Conservation (phyloP, 331 rosid species). For the Arachis monticola region DNA sequence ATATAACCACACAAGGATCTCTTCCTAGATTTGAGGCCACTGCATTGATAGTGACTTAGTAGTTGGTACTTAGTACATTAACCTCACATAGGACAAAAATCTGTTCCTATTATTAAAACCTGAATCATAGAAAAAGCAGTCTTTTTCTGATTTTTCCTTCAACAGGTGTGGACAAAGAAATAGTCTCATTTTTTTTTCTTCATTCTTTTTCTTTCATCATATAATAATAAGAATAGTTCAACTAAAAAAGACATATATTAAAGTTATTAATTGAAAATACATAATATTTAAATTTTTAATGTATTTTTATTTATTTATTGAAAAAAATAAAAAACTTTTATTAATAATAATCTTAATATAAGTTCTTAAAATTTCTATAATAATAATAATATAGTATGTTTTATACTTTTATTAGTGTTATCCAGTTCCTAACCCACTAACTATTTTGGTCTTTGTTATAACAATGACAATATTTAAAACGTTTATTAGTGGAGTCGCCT, state of each 20-base stretch:
- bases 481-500: conserved; percentile 25
- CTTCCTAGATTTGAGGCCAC: conserved; percentile 52
- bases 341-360: too few relatives aligned
- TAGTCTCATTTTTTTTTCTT: not conserved
- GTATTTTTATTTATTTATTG: too few relatives aligned
- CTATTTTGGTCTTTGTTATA: conserved; percentile 22
- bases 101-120: conserved; percentile 37
- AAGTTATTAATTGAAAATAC: too few relatives aligned
- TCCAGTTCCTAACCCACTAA: conserved; percentile 32
- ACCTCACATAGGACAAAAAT: conserved; percentile 40
- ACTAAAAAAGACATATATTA: too few relatives aligned
- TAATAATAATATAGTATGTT: not conserved
- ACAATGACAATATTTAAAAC: not conserved
- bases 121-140: conserved; percentile 31
- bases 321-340: too few relatives aligned
- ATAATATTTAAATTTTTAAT: too few relatives aligned
- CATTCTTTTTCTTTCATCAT: not conserved
- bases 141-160: conserved; percentile 19
- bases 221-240: not conserved
- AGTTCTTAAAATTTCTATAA: too few relatives aligned
- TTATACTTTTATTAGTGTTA: conserved; percentile 21
- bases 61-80: conserved; percentile 31
- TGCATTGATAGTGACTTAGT: conserved; percentile 36
- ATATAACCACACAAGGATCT: conserved; percentile 45
- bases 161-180: conserved; percentile 33